A percentile compares a stretch with the other conserved stretches of the same genome.
Evolutionary conservation across 2,329 filamentous ascomycete species (phyloP).

Genomic region (Botrytis deweyae): DNA sequence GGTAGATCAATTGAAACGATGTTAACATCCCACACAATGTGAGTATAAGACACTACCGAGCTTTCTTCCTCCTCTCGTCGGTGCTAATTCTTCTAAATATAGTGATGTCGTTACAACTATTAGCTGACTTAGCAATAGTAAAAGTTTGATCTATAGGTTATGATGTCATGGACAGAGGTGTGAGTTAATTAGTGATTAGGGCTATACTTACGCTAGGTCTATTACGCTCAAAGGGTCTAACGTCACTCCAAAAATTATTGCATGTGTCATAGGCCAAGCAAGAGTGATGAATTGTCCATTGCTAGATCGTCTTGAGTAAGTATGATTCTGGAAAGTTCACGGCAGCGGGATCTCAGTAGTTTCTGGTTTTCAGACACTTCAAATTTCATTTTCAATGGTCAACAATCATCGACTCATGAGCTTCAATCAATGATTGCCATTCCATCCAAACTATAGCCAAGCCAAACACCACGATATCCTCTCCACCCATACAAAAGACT

Average conservation of each 20-base stretch:
- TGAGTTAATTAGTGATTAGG: not conserved
- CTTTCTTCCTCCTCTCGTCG: not conserved
- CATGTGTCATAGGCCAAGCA: not conserved
- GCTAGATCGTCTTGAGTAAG: not conserved
- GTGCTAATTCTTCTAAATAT: not conserved
- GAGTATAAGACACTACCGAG: not conserved
- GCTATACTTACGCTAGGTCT: not conserved
- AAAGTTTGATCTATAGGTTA: not conserved
- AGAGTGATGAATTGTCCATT: not conserved
- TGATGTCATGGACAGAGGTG: not conserved
- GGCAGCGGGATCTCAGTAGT: not conserved
- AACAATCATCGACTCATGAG: not conserved
- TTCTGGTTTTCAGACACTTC: not conserved
- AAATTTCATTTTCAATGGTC: not conserved
- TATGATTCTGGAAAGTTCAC: not conserved
- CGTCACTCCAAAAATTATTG: not conserved
- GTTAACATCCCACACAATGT: too few species aligned
- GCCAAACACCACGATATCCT: not conserved
- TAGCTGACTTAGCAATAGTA: not conserved
- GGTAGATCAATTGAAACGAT: too few species aligned
- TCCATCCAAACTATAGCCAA: not conserved
- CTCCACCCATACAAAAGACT: not conserved
- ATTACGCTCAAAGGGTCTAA: not conserved
- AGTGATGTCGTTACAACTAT: not conserved
- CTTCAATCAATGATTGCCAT: not conserved